A percentile compares a stretch with the other conserved stretches of the same genome.
Conservation (phyloP, 2,329 filamentous ascomycete genomes). For the Kalaharituber pfeilii region DNA sequence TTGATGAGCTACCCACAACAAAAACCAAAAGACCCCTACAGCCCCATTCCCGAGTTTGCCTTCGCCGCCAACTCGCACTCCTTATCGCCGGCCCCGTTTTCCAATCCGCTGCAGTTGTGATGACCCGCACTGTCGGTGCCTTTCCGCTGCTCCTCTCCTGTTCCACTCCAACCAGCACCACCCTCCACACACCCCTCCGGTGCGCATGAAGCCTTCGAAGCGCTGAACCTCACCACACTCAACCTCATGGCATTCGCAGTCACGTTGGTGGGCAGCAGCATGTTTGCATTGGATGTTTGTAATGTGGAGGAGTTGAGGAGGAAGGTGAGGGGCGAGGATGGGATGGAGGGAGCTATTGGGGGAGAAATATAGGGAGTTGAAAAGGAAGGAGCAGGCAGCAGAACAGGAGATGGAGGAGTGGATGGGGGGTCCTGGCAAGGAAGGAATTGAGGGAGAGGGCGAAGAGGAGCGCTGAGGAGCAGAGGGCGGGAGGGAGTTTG, state of each 20-base stretch:
- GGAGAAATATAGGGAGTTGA: constrained; percentile 14
- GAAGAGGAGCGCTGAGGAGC: constrained; percentile 16
- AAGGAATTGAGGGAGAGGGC: constrained; percentile 32
- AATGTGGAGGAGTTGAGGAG: constrained; percentile 45
- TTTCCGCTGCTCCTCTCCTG: constrained; percentile 46
- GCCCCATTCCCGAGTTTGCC: constrained; percentile 28
- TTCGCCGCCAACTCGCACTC: constrained; percentile 46
- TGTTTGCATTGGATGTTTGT: constrained; percentile 64
- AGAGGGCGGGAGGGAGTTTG: constrained; percentile 3
- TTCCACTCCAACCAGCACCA: constrained; percentile 51
- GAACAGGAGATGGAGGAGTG: constrained; percentile 46
- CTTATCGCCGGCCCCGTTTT: constrained; percentile 62
- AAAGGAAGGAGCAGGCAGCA: constrained; percentile 33
- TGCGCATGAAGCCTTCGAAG: constrained; percentile 59
- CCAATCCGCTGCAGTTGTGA: constrained; percentile 49
- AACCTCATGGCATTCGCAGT: constrained; percentile 64
- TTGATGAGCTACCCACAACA: too few species aligned
- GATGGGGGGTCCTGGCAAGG: constrained; percentile 43
- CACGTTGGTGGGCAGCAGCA: constrained; percentile 52
- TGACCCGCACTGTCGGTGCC: constrained; percentile 58
- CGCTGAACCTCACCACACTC: constrained; percentile 68
- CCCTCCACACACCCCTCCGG: constrained; percentile 40
- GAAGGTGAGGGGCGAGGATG: constrained; percentile 32
- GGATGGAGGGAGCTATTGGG: constrained; percentile 20
- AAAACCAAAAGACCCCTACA: too few species aligned